phyloP scores from a whole-genome alignment of 148 eudicot species.

The Spergularia marina region DNA sequence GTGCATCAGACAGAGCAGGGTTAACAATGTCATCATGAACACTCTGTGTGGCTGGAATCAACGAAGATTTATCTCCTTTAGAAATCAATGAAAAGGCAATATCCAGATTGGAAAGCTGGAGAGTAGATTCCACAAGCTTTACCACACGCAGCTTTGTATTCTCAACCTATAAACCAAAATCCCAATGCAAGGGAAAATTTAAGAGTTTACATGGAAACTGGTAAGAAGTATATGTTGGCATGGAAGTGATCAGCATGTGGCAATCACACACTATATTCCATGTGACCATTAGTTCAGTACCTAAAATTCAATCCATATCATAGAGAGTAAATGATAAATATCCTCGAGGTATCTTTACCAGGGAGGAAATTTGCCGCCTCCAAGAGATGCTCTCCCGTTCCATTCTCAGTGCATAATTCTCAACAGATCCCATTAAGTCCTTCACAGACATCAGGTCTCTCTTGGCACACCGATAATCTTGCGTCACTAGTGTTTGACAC shows the following conservation, averaged over 20 bases:
- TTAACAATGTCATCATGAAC: conserved; percentile 67
- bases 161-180: conserved; percentile 44
- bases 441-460: conserved; percentile 58
- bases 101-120: conserved; percentile 80
- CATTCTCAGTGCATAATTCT: conserved; percentile 52
- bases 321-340: background rate
- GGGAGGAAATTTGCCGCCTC: conserved; percentile 71
- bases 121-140: conserved; percentile 72
- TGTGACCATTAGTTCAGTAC: background rate
- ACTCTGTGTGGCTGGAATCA: conserved; percentile 57
- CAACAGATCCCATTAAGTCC: conserved; percentile 57
- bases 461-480: conserved; percentile 66
- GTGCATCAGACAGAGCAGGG: conserved; percentile 73
- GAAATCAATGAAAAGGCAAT: conserved; percentile 63
- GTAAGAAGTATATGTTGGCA: background rate
- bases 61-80: conserved; percentile 59
- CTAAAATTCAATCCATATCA: background rate
- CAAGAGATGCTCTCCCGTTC: conserved; percentile 64
- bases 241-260: background rate
- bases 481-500: conserved; percentile 68
- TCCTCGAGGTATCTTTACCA: conserved; percentile 38
- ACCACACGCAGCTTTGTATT: conserved; percentile 56
- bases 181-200: background rate
- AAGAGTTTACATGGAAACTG: background rate
- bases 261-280: background rate